phyloP scores from a whole-genome alignment of 1,284 basidiomycete genomes.

The Apiotrichum akiyoshidainum region DNA sequence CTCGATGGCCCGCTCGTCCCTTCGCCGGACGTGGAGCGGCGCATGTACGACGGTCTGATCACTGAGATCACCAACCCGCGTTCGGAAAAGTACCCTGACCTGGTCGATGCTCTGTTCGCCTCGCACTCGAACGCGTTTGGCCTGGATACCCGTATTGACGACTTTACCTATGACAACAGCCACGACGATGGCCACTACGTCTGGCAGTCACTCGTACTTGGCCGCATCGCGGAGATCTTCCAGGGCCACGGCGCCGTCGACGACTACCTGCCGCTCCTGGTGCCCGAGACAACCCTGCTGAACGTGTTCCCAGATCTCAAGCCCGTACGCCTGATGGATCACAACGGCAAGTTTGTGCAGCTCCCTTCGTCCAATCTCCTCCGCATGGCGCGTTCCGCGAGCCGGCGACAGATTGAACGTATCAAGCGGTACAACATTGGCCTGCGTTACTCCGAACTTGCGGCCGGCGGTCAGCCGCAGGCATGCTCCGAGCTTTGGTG shows the following conservation, averaged over 20 bases:
- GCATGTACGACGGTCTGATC: slow-evolving; percentile 40
- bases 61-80: slow-evolving; percentile 45
- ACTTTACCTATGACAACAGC: slow-evolving; percentile 77
- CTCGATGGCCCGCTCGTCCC: slow-evolving; percentile 71
- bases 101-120: slow-evolving; percentile 41
- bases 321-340: slow-evolving; percentile 72
- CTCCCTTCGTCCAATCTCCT: slow-evolving; percentile 74
- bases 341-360: slow-evolving; percentile 73
- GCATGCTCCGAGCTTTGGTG: slow-evolving; percentile 43
- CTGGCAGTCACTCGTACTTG: slow-evolving; percentile 60
- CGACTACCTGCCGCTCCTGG: slow-evolving; percentile 70
- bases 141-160: slow-evolving; percentile 61
- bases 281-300: slow-evolving; percentile 62
- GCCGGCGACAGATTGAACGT: slow-evolving; percentile 65
- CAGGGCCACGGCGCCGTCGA: slow-evolving; percentile 85
- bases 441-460: slow-evolving; percentile 57
- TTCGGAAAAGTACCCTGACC: slow-evolving; percentile 42
- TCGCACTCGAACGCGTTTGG: slow-evolving; percentile 52
- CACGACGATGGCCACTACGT: slow-evolving; percentile 59
- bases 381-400: slow-evolving; percentile 81
- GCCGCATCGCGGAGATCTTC: slow-evolving; percentile 72
- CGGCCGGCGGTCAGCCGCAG: slow-evolving; percentile 46
- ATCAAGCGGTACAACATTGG: slow-evolving; percentile 89
- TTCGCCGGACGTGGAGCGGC: slow-evolving; percentile 36
- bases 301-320: slow-evolving; percentile 60